Evolutionary conservation across 345 rosid species (phyloP), one percentile per base, ranked within the genome.

Genomic region (Euphorbia tirucalli): DNA sequence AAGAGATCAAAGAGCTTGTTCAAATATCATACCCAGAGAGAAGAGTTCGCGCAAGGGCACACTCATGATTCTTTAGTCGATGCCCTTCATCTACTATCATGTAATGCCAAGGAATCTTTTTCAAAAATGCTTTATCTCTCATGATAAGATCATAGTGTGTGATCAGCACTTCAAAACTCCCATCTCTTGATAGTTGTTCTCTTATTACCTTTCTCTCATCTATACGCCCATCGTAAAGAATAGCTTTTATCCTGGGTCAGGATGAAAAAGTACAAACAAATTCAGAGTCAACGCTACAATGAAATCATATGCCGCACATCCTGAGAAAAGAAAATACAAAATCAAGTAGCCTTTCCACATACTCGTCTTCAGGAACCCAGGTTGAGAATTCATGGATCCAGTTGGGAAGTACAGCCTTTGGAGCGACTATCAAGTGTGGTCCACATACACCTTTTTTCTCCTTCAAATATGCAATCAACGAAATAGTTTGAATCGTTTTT

Each of bases 81-180:
- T 96, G 99, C 52, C 99, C 99, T 90, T 96, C 99, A 78, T 96
- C 99, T 74, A 96, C 96, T 76, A 96, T 91, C 96, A 96, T 82
- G 84, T 96, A 96, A 25, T 35, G 62, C 99, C 99, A 96, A n/a
- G 69, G 79, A 80, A 96, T 85, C 80, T 96, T 96, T 85, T 90
- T 96, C 87, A 96, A 77, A 75, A 93, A 93, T 76, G 88, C 76
- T 85, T 88, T 96, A 73, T 96, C 99, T 85, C 93, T 96, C 97
- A 93, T 96, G 83, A 96, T 91, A 60, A 96, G 93, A 83, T 90
- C 97, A 76, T 96, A 96, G 77, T 96, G 99, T 49, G 98, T 96
- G 72, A 96, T 88, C 83, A 96, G 77, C 71, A 96, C 99, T 14
- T 84, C 81, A 65, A 91, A 87, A 72, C 83, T 87, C 57, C 93